These are phyloP conservation scores for Pleoardoris graminearum DNA, from an alignment of 2,329 filamentous ascomycete species.

Conservation along the genomic window DNA sequence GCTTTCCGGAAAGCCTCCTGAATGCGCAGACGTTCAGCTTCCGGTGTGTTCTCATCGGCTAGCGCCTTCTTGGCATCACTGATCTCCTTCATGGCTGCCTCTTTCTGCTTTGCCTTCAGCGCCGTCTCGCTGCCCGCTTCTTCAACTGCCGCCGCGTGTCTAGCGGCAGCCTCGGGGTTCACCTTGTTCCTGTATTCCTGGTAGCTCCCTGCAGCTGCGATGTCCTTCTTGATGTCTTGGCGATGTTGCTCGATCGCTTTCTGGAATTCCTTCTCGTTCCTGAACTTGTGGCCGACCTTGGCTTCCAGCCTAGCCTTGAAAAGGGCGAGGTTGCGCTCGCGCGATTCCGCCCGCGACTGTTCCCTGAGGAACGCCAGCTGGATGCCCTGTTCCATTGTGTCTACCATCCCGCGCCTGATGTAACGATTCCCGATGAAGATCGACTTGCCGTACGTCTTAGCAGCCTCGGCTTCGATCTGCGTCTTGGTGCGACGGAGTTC, in stretches of 20 bases:
- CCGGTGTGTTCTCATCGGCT: slow-evolving; percentile 17
- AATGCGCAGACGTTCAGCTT: slow-evolving; percentile 18
- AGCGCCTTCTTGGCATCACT: slow-evolving; percentile 26
- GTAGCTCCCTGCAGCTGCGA: slow-evolving; percentile 18
- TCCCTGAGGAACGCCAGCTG: slow-evolving; percentile 30
- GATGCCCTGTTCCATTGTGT: slow-evolving; percentile 28
- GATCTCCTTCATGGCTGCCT: slow-evolving; percentile 15
- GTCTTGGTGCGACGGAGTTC: neutral
- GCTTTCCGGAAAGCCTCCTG: slow-evolving; percentile 27
- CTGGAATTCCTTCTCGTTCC: slow-evolving; percentile 12
- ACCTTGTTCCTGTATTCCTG: slow-evolving; percentile 16
- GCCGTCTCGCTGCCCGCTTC: slow-evolving; percentile 19
- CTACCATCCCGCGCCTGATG: slow-evolving; percentile 20
- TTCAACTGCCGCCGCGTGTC: slow-evolving; percentile 8
- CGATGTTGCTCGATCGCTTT: slow-evolving; percentile 20
- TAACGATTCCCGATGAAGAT: slow-evolving; percentile 24
- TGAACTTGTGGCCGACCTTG: slow-evolving; percentile 14
- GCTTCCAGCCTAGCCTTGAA: slow-evolving; percentile 17
- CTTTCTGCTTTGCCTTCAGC: slow-evolving; percentile 14
- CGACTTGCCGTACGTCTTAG: slow-evolving; percentile 20
- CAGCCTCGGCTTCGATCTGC: slow-evolving; percentile 6
- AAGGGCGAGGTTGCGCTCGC: slow-evolving; percentile 7
- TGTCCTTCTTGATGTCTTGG: slow-evolving; percentile 16
- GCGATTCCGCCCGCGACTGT: slow-evolving; percentile 19
- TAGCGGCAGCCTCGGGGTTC: neutral